Conservation (phyloP, 345 rosid genomes). For the Gossypium bickii region DNA sequence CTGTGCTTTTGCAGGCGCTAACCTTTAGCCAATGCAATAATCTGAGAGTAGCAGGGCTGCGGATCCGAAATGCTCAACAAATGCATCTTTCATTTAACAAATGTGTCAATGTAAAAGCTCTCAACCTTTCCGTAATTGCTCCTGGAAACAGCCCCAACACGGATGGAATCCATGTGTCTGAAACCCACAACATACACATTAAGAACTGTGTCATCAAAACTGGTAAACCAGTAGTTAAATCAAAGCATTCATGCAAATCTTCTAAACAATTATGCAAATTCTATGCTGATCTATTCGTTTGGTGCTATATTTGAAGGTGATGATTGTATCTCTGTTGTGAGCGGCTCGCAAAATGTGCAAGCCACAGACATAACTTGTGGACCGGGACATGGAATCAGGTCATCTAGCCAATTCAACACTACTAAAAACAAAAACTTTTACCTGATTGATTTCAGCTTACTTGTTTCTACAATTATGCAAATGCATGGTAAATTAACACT, state of each 20-base stretch:
- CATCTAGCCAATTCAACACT: slow-evolving; percentile 3
- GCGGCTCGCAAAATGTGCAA: slow-evolving; percentile 71
- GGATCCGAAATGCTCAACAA: slow-evolving; percentile 69
- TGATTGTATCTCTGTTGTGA: slow-evolving; percentile 86
- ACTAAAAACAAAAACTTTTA: slow-evolving; percentile 10
- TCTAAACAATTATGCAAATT: neutral
- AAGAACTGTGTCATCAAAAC: slow-evolving; percentile 55
- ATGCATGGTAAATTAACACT: neutral
- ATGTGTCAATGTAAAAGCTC: slow-evolving; percentile 49
- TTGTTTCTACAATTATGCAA: neutral
- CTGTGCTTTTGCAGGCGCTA: slow-evolving; percentile 48
- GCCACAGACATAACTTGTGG: slow-evolving; percentile 77
- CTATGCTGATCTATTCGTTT: slow-evolving; percentile 1
- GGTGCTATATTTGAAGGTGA: slow-evolving; percentile 49
- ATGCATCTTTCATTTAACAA: slow-evolving; percentile 64
- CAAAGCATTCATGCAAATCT: neutral
- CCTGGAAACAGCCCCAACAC: slow-evolving; percentile 86
- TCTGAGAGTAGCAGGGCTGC: slow-evolving; percentile 50
- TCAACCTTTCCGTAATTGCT: slow-evolving; percentile 47
- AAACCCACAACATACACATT: slow-evolving; percentile 54
- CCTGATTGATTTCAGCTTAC: neutral
- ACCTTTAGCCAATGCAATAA: slow-evolving; percentile 60
- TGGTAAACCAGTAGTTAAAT: slow-evolving; percentile 35
- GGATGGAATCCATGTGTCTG: slow-evolving; percentile 78
- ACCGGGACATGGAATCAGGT: slow-evolving; percentile 99